Conservation (phyloP, 2,329 filamentous ascomycete genomes). For the Reticulascus tulasneorum region DNA sequence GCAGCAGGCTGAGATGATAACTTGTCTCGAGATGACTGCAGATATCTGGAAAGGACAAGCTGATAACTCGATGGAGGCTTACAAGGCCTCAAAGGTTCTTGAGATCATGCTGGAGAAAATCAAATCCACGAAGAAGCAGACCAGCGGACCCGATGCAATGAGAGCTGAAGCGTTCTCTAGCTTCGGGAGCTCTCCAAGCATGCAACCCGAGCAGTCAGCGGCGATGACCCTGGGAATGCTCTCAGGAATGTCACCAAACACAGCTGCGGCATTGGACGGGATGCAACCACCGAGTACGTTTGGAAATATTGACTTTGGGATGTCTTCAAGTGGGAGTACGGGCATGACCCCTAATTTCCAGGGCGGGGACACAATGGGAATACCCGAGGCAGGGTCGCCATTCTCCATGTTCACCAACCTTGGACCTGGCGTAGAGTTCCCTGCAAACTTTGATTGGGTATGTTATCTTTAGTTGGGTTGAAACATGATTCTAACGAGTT, state of each 20-base stretch:
- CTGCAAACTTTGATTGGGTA: slow-evolving; percentile 57
- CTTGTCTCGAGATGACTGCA: slow-evolving; percentile 66
- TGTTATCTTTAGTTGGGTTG: too few relatives aligned
- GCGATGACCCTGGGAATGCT: slow-evolving; percentile 40
- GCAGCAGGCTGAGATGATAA: slow-evolving; percentile 71
- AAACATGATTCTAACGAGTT: slow-evolving; percentile 17
- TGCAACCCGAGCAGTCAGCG: slow-evolving; percentile 35
- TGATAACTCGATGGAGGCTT: slow-evolving; percentile 81
- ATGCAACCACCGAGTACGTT: slow-evolving; percentile 39
- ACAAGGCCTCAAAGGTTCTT: slow-evolving; percentile 78
- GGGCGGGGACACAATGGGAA: slow-evolving; percentile 23
- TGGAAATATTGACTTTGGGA: slow-evolving; percentile 39
- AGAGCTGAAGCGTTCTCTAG: slow-evolving; percentile 23
- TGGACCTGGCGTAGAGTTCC: slow-evolving; percentile 31
- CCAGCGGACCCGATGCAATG: slow-evolving; percentile 14
- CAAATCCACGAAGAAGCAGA: slow-evolving; percentile 35
- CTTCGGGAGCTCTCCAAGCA: slow-evolving; percentile 14
- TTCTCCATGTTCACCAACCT: slow-evolving; percentile 51
- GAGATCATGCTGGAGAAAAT: slow-evolving; percentile 81
- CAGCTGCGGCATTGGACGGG: slow-evolving; percentile 20
- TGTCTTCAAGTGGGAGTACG: slow-evolving; percentile 25
- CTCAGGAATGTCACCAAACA: slow-evolving; percentile 30
- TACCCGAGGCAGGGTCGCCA: slow-evolving; percentile 38
- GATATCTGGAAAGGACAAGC: slow-evolving; percentile 77
- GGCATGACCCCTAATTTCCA: slow-evolving; percentile 34